A percentile compares a stretch with the other conserved stretches of the same genome.
phyloP scores from a whole-genome alignment of 2,329 filamentous ascomycete genomes.

The Parascedosporium putredinis region DNA sequence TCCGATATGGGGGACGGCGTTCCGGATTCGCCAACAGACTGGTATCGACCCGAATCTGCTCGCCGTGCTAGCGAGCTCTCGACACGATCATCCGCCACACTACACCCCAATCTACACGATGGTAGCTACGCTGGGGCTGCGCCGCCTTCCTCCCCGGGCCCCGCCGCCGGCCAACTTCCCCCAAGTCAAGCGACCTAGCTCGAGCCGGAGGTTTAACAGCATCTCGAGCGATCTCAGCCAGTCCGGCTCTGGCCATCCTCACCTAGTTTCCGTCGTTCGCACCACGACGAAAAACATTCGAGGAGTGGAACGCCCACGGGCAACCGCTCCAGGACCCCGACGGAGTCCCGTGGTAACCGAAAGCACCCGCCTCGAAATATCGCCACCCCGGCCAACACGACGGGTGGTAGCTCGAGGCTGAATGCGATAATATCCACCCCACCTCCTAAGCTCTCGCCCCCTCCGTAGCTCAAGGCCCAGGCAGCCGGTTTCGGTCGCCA shows the following conservation, averaged over 20 bases:
- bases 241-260: conserved; percentile 45
- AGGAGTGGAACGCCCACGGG: conserved; percentile 25
- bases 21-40: conserved; percentile 5
- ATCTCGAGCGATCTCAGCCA: conserved; percentile 37
- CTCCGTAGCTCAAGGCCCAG: conserved; percentile 74
- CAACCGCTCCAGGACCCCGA: conserved; percentile 26
- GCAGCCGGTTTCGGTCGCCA: conserved; percentile 65
- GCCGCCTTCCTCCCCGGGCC: neutral
- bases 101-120: neutral
- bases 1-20: neutral
- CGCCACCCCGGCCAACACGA: conserved; percentile 22
- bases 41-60: conserved; percentile 7
- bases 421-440: conserved; percentile 66
- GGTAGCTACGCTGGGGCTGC: neutral
- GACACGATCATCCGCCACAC: conserved; percentile 26
- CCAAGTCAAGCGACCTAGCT: neutral
- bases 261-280: conserved; percentile 33
- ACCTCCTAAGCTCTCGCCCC: conserved; percentile 62
- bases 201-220: conserved; percentile 16
- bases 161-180: neutral
- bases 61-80: conserved; percentile 10
- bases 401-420: conserved; percentile 41
- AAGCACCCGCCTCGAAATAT: conserved; percentile 30
- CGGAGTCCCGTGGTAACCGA: conserved; percentile 23
- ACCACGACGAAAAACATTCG: conserved; percentile 29